A percentile compares a stretch with the other conserved stretches of the same genome.
Conservation (phyloP, 495 filamentous ascomycete species). For the Lasiosphaeria hispida region DNA sequence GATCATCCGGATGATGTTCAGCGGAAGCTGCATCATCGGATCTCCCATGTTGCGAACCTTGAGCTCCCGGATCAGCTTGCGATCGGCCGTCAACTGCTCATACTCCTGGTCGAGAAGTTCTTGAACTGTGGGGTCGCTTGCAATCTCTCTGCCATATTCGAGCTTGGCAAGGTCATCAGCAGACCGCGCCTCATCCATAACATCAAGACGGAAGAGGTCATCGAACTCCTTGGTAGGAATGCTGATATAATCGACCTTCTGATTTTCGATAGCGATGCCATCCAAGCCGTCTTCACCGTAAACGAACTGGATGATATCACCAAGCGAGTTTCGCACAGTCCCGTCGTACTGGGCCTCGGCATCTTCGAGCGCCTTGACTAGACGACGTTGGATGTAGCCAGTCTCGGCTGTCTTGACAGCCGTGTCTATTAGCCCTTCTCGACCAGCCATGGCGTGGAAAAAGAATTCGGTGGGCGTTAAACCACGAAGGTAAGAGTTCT, state of each 20-base stretch:
- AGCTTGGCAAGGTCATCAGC: conserved; percentile 66
- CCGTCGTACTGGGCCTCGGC: conserved; percentile 97
- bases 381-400: conserved; percentile 96
- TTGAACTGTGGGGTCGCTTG: conserved; percentile 82
- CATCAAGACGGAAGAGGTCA: conserved; percentile 81
- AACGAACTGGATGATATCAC: conserved; percentile 95
- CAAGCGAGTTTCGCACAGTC: conserved; percentile 93
- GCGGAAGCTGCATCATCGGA: conserved; percentile 81
- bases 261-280: conserved; percentile 84
- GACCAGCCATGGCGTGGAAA: conserved; percentile 99
- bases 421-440: conserved; percentile 99
- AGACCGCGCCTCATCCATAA: conserved; percentile 71
- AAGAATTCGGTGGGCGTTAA: conserved; percentile 96
- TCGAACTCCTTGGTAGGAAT: conserved; percentile 71
- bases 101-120: conserved; percentile 84
- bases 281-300: conserved; percentile 98
- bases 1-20: conserved; percentile 88
- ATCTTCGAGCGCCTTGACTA: conserved; percentile 97
- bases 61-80: conserved; percentile 68
- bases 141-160: conserved; percentile 83
- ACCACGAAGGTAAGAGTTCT: conserved; percentile 97
- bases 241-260: conserved; percentile 80
- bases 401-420: conserved; percentile 99
- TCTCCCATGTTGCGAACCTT: conserved; percentile 53
- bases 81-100: conserved; percentile 71